Evolutionary conservation across 2,329 filamentous ascomycete species (phyloP).

Genomic region (Arthrobotrys pseudoclavata): DNA sequence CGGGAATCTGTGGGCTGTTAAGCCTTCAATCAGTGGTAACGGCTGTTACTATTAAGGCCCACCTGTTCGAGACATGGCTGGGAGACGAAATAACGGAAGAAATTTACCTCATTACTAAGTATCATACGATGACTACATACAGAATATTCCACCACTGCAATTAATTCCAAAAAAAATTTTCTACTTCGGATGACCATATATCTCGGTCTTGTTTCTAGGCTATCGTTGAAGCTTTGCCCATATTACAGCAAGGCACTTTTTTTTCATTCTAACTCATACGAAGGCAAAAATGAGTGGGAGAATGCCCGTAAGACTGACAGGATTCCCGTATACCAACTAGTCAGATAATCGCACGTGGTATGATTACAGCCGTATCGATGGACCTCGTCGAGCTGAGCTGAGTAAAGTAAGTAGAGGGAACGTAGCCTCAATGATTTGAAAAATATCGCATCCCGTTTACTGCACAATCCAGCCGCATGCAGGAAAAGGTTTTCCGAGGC

Average conservation of each 20-base stretch:
- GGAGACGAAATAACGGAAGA: conserved; percentile 15
- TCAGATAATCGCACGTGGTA: conserved; percentile 29
- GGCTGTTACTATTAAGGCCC: conserved; percentile 16
- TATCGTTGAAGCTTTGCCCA: not conserved
- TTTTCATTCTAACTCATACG: not conserved
- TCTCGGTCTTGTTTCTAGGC: not conserved
- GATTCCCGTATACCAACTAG: conserved; percentile 22
- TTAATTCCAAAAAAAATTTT: not conserved
- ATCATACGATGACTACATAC: conserved; percentile 23
- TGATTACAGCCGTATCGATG: conserved; percentile 28
- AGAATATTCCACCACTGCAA: conserved; percentile 4
- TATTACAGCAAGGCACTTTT: conserved; percentile 11
- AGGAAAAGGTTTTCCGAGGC: conserved; percentile 10
- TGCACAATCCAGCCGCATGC: conserved; percentile 20
- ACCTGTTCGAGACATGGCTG: conserved; percentile 31
- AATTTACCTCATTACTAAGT: conserved; percentile 20
- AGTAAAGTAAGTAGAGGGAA: not conserved
- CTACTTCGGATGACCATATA: not conserved
- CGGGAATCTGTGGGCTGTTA: conserved; percentile 22
- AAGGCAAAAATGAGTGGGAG: conserved; percentile 12
- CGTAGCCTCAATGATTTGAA: conserved; percentile 28
- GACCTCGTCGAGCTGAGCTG: conserved; percentile 28
- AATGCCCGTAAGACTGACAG: conserved; percentile 36
- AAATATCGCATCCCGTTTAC: conserved; percentile 7
- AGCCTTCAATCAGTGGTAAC: conserved; percentile 25